Base-by-base conservation (phyloP, 352 stramenopile species). In the Phytophthora sansomeana region DNA sequence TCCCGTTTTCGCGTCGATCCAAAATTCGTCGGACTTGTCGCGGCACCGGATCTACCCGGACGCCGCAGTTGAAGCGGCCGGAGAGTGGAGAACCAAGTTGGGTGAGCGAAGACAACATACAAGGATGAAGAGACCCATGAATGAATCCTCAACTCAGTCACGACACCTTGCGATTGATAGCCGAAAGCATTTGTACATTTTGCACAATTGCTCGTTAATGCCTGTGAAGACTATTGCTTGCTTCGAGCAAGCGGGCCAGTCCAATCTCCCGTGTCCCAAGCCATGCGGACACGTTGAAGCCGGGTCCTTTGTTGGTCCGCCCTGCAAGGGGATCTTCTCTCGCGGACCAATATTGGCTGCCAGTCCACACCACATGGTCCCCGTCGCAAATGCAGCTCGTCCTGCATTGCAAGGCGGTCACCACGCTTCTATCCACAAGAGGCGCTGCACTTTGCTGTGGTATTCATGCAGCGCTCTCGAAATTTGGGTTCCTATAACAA, bases 11-110 rank as follows among this genome's bases (percentile, higher is more conserved):
- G 42, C 42, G 63, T 41, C 28, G 42, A 63, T 44, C 16, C 50
- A 72, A 73, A 73, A 69, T 65, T 73, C 52, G 10, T 48, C 32
- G 17, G 9, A 55, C 52, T 63, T 71, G 60, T 71, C 67, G 48
- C 55, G 53, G 36, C 41, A 67, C 53, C 26, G 54, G 46, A 74
- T 66, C 48, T 66, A 62, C 52, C 21, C 21, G 42, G 41, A 60
- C 30, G 36, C 44, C 19, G 35, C 38, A 63, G 44, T 62, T 68
- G 60, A 68, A 47, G 50, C 42, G 33, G 42, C 5, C 9, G 21
- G 35, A 55, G 38, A 47, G 16, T 26, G 13, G 44, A 52, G 17
- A 58, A 63, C 16, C 11, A 41, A 57, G 55, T 63, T 56, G 43
- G 44, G 19, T 9, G 10, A 38, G 21, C 6, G 32, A 47, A 28